Percentiles rank a stretch among this genome's conserved stretches.
Conservation (phyloP, 805 yeast genomes). For the Barnettozyma pratensis region DNA sequence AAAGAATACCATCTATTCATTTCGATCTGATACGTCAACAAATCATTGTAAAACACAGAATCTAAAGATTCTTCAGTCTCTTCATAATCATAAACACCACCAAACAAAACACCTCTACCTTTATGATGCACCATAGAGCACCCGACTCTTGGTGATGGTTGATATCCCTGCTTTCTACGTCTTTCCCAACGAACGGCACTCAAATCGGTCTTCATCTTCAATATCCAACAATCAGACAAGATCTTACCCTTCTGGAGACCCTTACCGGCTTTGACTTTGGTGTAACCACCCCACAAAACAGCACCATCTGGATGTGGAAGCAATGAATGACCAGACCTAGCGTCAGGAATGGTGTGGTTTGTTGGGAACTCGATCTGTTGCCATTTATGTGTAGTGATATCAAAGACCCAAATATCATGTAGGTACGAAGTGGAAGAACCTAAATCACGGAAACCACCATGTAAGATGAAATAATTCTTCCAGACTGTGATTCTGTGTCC, state of each 20-base stretch:
- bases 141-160: constrained; percentile 93
- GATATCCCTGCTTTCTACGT: constrained; percentile 82
- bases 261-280: constrained; percentile 85
- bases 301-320: constrained; percentile 80
- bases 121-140: constrained; percentile 84
- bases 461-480: constrained; percentile 83
- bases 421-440: constrained; percentile 80
- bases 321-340: constrained; percentile 90
- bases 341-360: constrained; percentile 77
- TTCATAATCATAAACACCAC: constrained; percentile 92
- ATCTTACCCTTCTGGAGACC: constrained; percentile 90
- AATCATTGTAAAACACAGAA: constrained; percentile 75
- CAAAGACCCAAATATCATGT: constrained; percentile 89
- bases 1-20: constrained; percentile 84
- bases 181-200: constrained; percentile 78
- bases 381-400: constrained; percentile 88
- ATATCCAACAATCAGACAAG: constrained; percentile 76
- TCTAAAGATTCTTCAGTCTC: constrained; percentile 92
- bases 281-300: constrained; percentile 86
- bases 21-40: constrained; percentile 79
- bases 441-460: constrained; percentile 91
- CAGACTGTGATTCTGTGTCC: constrained; percentile 89
- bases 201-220: constrained; percentile 83
- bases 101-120: constrained; percentile 89
- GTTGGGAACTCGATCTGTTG: constrained; percentile 81